Conservation (phyloP, 805 yeast species). For the Cyberlindnera americana region DNA sequence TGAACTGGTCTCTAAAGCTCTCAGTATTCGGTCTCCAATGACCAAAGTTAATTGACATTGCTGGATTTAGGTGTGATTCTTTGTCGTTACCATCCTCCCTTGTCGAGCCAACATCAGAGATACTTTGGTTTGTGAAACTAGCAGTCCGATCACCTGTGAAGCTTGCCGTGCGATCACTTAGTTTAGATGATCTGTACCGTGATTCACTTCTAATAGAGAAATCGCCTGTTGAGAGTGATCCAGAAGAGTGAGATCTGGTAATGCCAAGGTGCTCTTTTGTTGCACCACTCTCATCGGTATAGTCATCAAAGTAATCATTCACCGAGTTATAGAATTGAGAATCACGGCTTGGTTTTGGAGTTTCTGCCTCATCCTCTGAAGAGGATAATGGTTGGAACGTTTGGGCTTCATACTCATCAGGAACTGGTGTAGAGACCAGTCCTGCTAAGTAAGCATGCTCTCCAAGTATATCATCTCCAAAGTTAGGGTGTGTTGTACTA, state of each 20-base stretch:
- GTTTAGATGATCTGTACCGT: constrained; percentile 23
- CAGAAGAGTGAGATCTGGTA: constrained; percentile 22
- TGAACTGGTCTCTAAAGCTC: constrained; percentile 45
- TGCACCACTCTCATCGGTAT: constrained; percentile 18
- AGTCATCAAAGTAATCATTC: constrained; percentile 27
- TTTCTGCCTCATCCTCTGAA: neutral
- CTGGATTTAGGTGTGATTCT: constrained; percentile 21
- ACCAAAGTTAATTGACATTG: constrained; percentile 42
- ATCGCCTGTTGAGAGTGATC: constrained; percentile 32
- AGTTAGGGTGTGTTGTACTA: neutral
- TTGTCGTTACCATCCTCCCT: constrained; percentile 2
- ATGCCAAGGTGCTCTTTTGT: constrained; percentile 1
- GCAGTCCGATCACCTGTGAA: constrained; percentile 23
- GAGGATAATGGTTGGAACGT: constrained; percentile 1
- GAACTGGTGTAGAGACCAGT: constrained; percentile 22
- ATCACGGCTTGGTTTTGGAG: constrained; percentile 11
- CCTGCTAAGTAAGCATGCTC: constrained; percentile 26
- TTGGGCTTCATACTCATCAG: constrained; percentile 4
- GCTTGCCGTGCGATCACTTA: constrained; percentile 25
- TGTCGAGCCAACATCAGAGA: constrained; percentile 11
- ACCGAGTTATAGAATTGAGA: constrained; percentile 26
- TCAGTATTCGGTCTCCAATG: constrained; percentile 59
- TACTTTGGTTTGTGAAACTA: constrained; percentile 22
- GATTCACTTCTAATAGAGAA: constrained; percentile 27
- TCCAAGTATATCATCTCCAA: constrained; percentile 6